Conservation (phyloP, 2,329 filamentous ascomycete genomes). For the Pseudocercospora vitis region DNA sequence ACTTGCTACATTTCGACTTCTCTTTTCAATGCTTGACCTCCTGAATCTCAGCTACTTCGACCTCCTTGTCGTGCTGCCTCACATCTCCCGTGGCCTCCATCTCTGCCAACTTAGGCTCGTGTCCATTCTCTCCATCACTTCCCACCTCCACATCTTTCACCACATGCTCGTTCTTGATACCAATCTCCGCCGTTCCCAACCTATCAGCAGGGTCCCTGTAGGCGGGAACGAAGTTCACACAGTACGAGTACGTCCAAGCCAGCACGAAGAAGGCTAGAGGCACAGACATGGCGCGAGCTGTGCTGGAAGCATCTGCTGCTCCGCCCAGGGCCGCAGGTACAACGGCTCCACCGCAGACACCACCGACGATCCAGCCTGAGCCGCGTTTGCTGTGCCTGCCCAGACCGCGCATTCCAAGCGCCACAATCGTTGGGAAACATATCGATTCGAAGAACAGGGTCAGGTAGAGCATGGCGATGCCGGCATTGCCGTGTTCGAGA, state of each 20-base stretch:
- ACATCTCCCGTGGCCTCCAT: conserved; percentile 22
- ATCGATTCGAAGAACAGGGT: conserved; percentile 81
- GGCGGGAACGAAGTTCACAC: conserved; percentile 63
- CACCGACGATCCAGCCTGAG: conserved; percentile 69
- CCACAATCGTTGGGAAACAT: conserved; percentile 79
- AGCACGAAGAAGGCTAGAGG: conserved; percentile 51
- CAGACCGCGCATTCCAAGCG: conserved; percentile 72
- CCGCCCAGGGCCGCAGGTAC: conserved; percentile 71
- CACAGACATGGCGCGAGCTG: conserved; percentile 24
- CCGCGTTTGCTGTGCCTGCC: conserved; percentile 77
- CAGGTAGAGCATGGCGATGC: conserved; percentile 59
- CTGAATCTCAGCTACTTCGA: conserved; percentile 15
- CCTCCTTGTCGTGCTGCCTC: conserved; percentile 16
- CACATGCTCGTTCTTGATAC: background rate
- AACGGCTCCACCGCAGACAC: conserved; percentile 67
- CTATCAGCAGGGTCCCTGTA: conserved; percentile 65
- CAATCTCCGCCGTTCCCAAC: conserved; percentile 37
- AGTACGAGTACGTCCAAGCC: conserved; percentile 48
- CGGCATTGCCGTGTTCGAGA: conserved; percentile 48
- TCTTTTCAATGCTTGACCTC: conserved; percentile 4
- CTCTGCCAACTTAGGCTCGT: conserved; percentile 5
- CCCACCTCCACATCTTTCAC: conserved; percentile 35
- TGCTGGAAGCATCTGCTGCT: conserved; percentile 59
- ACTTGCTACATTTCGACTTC: no score
- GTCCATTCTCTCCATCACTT: conserved; percentile 5